These are phyloP conservation scores for Psophocarpus tetragonolobus DNA, from an alignment of 306 rosid species.

Conservation along the genomic window DNA sequence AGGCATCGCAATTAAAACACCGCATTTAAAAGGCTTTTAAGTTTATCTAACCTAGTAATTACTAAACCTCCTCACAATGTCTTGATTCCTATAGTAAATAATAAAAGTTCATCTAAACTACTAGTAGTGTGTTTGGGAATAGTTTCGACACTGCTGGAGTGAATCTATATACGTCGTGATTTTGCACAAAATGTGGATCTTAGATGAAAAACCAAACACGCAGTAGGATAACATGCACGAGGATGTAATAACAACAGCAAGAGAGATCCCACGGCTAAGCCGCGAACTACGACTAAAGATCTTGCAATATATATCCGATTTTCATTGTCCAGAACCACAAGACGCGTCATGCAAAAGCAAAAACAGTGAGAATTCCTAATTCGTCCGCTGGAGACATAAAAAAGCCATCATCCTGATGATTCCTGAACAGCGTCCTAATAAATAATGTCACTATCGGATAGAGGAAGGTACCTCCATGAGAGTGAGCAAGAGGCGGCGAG, in stretches of 20 bases:
- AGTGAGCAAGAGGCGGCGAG: slow-evolving; percentile 87
- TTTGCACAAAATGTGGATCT: too few species aligned
- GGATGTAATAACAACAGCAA: neutral
- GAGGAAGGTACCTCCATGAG: slow-evolving; percentile 76
- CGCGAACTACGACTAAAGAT: neutral
- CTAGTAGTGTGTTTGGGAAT: too few species aligned
- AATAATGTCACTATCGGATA: neutral
- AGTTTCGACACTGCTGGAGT: too few species aligned
- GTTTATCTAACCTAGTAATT: slow-evolving; percentile 9
- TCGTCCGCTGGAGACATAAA: neutral
- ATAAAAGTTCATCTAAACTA: slow-evolving; percentile 3
- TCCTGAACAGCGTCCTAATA: neutral
- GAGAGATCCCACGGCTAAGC: slow-evolving; percentile 3
- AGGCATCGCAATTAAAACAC: neutral
- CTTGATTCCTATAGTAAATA: too few species aligned
- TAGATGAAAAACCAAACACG: too few species aligned
- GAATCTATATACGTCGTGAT: too few species aligned
- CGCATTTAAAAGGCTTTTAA: neutral
- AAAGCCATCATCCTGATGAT: neutral
- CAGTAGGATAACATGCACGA: neutral
- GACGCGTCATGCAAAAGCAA: slow-evolving; percentile 4
- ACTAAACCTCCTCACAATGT: too few species aligned
- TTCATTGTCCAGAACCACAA: neutral
- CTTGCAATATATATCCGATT: neutral
- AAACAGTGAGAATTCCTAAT: neutral